phyloP scores from a whole-genome alignment of 225 moss, liverwort and hornwort genomes.

The Asterella californica region DNA sequence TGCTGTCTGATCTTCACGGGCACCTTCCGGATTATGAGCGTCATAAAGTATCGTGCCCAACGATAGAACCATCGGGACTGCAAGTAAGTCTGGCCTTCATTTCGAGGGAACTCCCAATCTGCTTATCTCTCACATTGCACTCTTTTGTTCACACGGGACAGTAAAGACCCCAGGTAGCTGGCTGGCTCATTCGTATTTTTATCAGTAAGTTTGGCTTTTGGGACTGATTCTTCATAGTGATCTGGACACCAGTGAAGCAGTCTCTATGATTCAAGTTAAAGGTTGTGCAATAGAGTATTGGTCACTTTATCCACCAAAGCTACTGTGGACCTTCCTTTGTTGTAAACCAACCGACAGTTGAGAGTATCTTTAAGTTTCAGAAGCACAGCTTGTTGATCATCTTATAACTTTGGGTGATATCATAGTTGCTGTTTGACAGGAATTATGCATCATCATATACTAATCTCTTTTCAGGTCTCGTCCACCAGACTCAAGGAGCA shows the following conservation, averaged over 20 bases:
- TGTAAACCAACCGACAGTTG: too few relatives aligned
- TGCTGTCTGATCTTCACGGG: conserved; percentile 40
- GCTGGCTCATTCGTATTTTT: neutral
- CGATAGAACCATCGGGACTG: conserved; percentile 29
- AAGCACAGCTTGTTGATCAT: too few relatives aligned
- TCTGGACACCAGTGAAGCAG: too few relatives aligned
- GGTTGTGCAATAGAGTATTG: too few relatives aligned
- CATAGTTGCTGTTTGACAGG: too few relatives aligned
- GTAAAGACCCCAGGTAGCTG: neutral
- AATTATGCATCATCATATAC: neutral
- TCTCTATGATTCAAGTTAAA: too few relatives aligned
- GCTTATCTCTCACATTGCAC: too few relatives aligned
- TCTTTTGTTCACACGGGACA: too few relatives aligned
- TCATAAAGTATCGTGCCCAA: conserved; percentile 46
- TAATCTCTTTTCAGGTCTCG: neutral
- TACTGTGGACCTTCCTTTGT: too few relatives aligned
- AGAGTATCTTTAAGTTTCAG: too few relatives aligned
- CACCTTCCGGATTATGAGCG: conserved; percentile 35
- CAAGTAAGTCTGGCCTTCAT: neutral
- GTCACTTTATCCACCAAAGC: too few relatives aligned
- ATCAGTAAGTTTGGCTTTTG: neutral
- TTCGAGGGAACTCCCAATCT: neutral
- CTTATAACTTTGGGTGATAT: too few relatives aligned
- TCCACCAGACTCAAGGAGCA: neutral
- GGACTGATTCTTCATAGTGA: neutral